A percentile compares a stretch with the other conserved stretches of the same genome.
Conservation (phyloP, 345 rosid species). For the Lumnitzera racemosa region DNA sequence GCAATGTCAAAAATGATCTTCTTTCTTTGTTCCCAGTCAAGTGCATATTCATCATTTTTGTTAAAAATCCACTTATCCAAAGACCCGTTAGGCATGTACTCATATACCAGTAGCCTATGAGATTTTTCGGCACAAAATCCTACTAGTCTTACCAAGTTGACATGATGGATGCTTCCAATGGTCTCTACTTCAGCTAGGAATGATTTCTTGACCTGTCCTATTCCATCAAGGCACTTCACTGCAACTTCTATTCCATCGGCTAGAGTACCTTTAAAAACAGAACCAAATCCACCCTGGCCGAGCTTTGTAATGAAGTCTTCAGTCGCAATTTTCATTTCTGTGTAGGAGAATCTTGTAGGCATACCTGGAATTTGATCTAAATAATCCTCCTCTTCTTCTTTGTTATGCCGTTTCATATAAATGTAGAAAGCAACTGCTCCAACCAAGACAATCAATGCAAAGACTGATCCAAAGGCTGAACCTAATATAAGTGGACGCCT, state of each 20-base stretch:
- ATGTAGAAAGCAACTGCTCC: neutral
- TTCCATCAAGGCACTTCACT: conserved; percentile 18
- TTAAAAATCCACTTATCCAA: conserved; percentile 22
- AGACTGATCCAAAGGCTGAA: conserved; percentile 1
- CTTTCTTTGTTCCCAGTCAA: conserved; percentile 18
- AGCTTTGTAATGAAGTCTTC: conserved; percentile 14
- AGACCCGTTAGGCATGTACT: conserved; percentile 21
- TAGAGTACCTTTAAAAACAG: conserved; percentile 20
- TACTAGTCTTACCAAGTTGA: conserved; percentile 21
- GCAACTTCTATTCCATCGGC: conserved; percentile 17
- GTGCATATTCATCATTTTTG: neutral
- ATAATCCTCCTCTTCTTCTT: conserved; percentile 10
- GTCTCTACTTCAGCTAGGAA: conserved; percentile 26
- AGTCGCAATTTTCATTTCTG: conserved; percentile 5
- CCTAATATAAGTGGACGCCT: neutral
- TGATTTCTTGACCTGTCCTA: conserved; percentile 13
- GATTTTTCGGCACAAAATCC: conserved; percentile 22
- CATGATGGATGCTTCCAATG: conserved; percentile 27
- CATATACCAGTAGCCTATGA: conserved; percentile 17
- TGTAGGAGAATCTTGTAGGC: conserved; percentile 19
- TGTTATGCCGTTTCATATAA: conserved; percentile 1
- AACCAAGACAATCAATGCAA: neutral
- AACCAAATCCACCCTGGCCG: conserved; percentile 31
- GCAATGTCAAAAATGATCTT: conserved; percentile 25
- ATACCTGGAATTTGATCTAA: conserved; percentile 11